A percentile compares a stretch with the other conserved stretches of the same genome.
These are phyloP conservation scores for Begonia peltatifolia DNA, from an alignment of 306 rosid genomes.

Conservation along the genomic window DNA sequence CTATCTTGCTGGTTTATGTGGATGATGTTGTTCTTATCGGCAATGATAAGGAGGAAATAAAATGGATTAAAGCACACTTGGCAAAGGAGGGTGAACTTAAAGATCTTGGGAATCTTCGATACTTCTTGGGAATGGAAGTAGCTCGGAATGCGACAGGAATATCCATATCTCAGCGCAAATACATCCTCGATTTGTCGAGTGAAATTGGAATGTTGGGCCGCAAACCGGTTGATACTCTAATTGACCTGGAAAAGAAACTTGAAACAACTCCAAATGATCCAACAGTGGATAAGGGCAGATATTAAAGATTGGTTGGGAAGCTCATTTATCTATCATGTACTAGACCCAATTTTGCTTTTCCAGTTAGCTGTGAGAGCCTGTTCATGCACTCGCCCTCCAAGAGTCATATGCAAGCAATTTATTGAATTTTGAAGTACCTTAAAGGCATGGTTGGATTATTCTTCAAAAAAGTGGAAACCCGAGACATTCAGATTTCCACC, in stretches of 20 bases:
- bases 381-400: no score
- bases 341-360: neutral
- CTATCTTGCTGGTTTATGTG: neutral
- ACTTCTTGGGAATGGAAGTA: neutral
- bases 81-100: neutral
- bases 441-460: no score
- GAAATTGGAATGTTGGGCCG: neutral
- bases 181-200: neutral
- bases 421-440: no score
- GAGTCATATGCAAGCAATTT: no score
- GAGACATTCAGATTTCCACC: no score
- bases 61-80: neutral
- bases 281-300: neutral
- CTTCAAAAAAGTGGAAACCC: no score
- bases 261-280: neutral
- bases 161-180: neutral
- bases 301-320: neutral
- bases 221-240: neutral
- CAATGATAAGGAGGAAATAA: neutral
- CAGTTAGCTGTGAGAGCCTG: no score
- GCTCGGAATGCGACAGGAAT: neutral
- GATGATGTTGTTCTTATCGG: neutral
- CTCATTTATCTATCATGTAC: neutral
- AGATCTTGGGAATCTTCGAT: neutral
- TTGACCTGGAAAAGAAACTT: no score